These are phyloP conservation scores for Suillus subluteus DNA, from an alignment of 768 basidiomycete genomes.

Conservation along the genomic window DNA sequence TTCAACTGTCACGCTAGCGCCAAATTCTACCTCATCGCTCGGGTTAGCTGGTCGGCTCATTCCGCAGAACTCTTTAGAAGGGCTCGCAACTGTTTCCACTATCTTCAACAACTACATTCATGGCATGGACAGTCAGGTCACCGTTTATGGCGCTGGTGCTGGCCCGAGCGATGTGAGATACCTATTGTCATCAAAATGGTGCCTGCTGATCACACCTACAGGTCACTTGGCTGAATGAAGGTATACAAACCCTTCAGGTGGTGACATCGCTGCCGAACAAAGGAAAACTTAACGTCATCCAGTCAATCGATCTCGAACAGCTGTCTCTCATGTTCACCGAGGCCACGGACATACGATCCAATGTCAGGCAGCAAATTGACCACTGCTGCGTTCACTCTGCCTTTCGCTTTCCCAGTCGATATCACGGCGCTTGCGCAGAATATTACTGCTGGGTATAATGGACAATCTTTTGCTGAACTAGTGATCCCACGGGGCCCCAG, in stretches of 20 bases:
- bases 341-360: constrained; percentile 59
- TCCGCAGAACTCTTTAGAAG: constrained; percentile 56
- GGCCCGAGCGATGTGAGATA: constrained; percentile 56
- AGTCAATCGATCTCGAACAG: constrained; percentile 62
- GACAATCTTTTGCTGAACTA: constrained; percentile 61
- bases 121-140: constrained; percentile 61
- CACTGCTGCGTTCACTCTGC: constrained; percentile 65
- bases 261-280: constrained; percentile 64
- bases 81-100: constrained; percentile 58
- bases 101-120: constrained; percentile 77
- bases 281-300: constrained; percentile 64
- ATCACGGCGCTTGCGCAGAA: constrained; percentile 64
- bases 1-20: constrained; percentile 54
- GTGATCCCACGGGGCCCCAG: constrained; percentile 59
- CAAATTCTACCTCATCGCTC: constrained; percentile 53
- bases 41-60: constrained; percentile 65
- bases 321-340: constrained; percentile 61
- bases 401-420: constrained; percentile 72
- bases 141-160: constrained; percentile 61
- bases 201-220: constrained; percentile 27
- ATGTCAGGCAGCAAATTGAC: constrained; percentile 60
- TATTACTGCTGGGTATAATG: constrained; percentile 54
- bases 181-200: background rate
- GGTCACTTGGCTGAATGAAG: constrained; percentile 76
- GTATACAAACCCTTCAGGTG: constrained; percentile 64